Percentiles rank a stretch among this genome's conserved stretches.
These are phyloP conservation scores for Lomentospora prolificans DNA, from an alignment of 2,329 filamentous ascomycete genomes.

Conservation along the genomic window DNA sequence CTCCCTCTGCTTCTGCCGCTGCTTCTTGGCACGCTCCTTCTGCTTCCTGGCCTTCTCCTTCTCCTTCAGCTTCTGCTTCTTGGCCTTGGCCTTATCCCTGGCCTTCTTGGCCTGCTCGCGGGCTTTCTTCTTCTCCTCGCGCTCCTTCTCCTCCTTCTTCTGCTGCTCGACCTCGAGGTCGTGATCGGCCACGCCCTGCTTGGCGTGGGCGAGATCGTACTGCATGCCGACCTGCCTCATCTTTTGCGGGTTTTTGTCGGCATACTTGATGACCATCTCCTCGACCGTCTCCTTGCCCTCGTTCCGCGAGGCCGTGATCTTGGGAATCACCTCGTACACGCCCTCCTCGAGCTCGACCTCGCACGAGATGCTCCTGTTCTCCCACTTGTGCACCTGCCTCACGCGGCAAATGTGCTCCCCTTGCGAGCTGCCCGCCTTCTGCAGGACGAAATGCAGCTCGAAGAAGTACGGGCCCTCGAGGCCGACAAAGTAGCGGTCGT, in stretches of 20 bases:
- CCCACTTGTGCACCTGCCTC: slow-evolving; percentile 22
- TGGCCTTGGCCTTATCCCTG: slow-evolving; percentile 14
- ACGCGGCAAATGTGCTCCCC: slow-evolving; percentile 24
- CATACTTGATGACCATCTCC: slow-evolving; percentile 43
- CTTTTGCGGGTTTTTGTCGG: slow-evolving; percentile 47
- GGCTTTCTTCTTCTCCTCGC: slow-evolving; percentile 18
- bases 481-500: slow-evolving; percentile 34
- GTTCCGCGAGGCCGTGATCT: slow-evolving; percentile 47
- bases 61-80: slow-evolving; percentile 1
- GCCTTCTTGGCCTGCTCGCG: slow-evolving; percentile 17
- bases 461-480: slow-evolving; percentile 35
- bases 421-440: slow-evolving; percentile 17
- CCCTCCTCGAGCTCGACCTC: slow-evolving; percentile 62
- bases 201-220: slow-evolving; percentile 52
- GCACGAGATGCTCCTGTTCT: slow-evolving; percentile 58
- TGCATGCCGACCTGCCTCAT: slow-evolving; percentile 48
- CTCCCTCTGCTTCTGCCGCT: slow-evolving; percentile 7
- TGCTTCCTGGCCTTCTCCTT: slow-evolving; percentile 5
- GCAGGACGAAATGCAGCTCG: slow-evolving; percentile 31
- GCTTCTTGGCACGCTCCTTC: neutral
- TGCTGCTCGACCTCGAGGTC: slow-evolving; percentile 26
- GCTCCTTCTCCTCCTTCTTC: slow-evolving; percentile 17
- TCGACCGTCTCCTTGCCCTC: slow-evolving; percentile 40
- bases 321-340: slow-evolving; percentile 58
- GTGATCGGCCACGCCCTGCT: slow-evolving; percentile 42